A percentile compares a stretch with the other conserved stretches of the same genome.
Evolutionary conservation across 768 basidiomycete genomes (phyloP).

Genomic region (Lentinula detonsa): DNA sequence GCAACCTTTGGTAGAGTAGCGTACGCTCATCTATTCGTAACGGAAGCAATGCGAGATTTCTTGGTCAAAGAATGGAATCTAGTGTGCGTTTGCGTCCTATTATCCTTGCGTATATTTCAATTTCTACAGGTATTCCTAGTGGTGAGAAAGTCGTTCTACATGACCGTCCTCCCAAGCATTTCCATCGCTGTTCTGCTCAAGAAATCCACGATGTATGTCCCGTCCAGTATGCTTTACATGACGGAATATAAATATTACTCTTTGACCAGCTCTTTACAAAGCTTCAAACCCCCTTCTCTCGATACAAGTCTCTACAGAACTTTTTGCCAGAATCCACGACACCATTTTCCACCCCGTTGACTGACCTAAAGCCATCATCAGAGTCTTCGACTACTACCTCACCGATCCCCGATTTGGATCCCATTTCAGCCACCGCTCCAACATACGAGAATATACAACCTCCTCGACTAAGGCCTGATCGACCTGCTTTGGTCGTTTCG

Average conservation of each 20-base stretch:
- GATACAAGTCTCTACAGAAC: slow-evolving; percentile 12
- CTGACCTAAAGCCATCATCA: slow-evolving; percentile 29
- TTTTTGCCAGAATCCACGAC: slow-evolving; percentile 49
- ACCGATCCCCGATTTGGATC: slow-evolving; percentile 12
- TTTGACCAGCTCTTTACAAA: slow-evolving; percentile 39
- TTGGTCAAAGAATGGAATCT: slow-evolving; percentile 72
- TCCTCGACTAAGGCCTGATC: slow-evolving; percentile 55
- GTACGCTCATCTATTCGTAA: slow-evolving; percentile 91
- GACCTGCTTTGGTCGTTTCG: slow-evolving; percentile 84
- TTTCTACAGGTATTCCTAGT: slow-evolving; percentile 31
- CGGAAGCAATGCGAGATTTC: slow-evolving; percentile 73
- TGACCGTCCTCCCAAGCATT: slow-evolving; percentile 86
- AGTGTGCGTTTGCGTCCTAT: slow-evolving; percentile 42
- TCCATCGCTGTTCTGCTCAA: slow-evolving; percentile 62
- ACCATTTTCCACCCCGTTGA: slow-evolving; percentile 62
- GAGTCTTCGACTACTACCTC: slow-evolving; percentile 7
- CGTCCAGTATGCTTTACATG: neutral
- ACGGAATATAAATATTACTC: neutral
- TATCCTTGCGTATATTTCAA: neutral
- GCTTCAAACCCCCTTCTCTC: slow-evolving; percentile 28
- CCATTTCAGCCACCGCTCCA: slow-evolving; percentile 20
- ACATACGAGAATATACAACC: slow-evolving; percentile 27
- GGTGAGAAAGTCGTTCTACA: slow-evolving; percentile 76
- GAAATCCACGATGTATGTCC: slow-evolving; percentile 70
- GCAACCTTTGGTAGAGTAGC: slow-evolving; percentile 70